A percentile compares a stretch with the other conserved stretches of the same genome.
Conservation (phyloP, 805 yeast species). For the Candida vartiovaarae region DNA sequence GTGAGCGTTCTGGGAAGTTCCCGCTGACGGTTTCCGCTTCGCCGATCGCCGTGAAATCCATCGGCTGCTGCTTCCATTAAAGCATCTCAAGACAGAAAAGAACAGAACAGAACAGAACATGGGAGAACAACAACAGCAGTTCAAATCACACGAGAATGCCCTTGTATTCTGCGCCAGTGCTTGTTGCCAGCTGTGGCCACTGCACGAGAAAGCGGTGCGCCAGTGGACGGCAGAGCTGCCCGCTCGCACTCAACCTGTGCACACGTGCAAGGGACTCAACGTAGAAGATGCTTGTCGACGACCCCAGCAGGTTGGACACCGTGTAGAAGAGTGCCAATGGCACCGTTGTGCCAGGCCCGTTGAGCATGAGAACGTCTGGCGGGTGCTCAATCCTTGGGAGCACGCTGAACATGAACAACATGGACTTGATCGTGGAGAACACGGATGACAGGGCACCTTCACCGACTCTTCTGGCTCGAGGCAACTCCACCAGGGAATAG, state of each 20-base stretch:
- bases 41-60: no score
- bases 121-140: neutral
- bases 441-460: slow-evolving; percentile 43
- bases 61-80: no score
- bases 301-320: slow-evolving; percentile 39
- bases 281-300: slow-evolving; percentile 58
- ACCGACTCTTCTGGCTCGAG: slow-evolving; percentile 57
- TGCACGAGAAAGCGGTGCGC: slow-evolving; percentile 81
- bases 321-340: slow-evolving; percentile 58
- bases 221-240: slow-evolving; percentile 61
- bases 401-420: slow-evolving; percentile 4
- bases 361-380: slow-evolving; percentile 45
- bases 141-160: slow-evolving; percentile 61
- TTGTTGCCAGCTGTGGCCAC: slow-evolving; percentile 59
- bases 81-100: no score
- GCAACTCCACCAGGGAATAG: slow-evolving; percentile 27
- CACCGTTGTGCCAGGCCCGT: slow-evolving; percentile 83
- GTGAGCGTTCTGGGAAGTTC: no score
- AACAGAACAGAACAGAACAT: no score
- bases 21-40: no score
- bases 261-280: slow-evolving; percentile 88
- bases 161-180: slow-evolving; percentile 61
- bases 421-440: slow-evolving; percentile 29
- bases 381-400: slow-evolving; percentile 6
- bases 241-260: slow-evolving; percentile 65